Conservation (phyloP, 2,329 filamentous ascomycete species). For the Claviceps arundinis region DNA sequence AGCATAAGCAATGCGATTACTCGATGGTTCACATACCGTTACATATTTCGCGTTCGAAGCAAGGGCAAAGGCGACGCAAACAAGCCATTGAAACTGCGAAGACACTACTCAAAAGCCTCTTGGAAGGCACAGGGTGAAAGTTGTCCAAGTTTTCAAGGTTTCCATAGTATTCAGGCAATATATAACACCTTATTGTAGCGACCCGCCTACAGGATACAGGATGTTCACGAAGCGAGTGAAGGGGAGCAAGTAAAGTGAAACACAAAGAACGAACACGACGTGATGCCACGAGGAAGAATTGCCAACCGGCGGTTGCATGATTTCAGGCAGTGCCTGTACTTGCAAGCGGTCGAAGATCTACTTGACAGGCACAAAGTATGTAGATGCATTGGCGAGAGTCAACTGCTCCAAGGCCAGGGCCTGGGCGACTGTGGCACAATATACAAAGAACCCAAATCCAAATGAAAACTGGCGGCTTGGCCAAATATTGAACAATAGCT, state of each 20-base stretch:
- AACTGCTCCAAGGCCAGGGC: slow-evolving; percentile 6
- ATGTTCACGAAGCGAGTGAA: not conserved
- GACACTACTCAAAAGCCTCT: slow-evolving; percentile 32
- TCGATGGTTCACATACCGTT: slow-evolving; percentile 22
- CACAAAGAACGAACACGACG: slow-evolving; percentile 7
- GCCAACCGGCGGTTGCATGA: slow-evolving; percentile 9
- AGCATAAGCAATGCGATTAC: not conserved
- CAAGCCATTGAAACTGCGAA: slow-evolving; percentile 31
- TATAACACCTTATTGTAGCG: not conserved
- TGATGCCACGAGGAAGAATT: slow-evolving; percentile 1
- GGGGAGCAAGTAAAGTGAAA: slow-evolving; percentile 1
- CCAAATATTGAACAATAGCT: slow-evolving; percentile 10
- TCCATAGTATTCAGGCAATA: slow-evolving; percentile 24
- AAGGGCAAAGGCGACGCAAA: slow-evolving; percentile 27
- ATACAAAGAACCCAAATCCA: slow-evolving; percentile 4
- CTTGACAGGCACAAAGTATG: slow-evolving; percentile 2
- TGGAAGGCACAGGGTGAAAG: slow-evolving; percentile 26
- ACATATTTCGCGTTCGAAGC: slow-evolving; percentile 24
- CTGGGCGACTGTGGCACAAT: slow-evolving; percentile 8
- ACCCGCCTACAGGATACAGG: slow-evolving; percentile 7
- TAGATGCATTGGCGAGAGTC: slow-evolving; percentile 3
- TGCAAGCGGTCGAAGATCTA: not conserved
- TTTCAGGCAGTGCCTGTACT: slow-evolving; percentile 1
- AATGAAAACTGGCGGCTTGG: not conserved
- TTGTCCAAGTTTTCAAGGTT: not conserved